Evolutionary conservation across 768 basidiomycete species (phyloP).

Genomic region (Rhodosporidiobolus sp.): DNA sequence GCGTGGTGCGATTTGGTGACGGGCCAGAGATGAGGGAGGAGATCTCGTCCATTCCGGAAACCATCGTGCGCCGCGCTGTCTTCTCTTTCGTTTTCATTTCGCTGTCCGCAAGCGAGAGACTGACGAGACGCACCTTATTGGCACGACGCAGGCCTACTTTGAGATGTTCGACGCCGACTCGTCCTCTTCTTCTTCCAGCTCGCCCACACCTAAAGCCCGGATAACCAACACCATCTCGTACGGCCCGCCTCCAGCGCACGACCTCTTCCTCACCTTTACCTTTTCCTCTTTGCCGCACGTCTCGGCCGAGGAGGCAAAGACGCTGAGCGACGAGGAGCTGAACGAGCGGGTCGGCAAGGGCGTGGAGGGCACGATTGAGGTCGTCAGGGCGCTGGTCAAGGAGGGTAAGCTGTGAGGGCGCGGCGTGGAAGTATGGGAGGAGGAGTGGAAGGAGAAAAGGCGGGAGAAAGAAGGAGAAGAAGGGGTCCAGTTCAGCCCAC

Average conservation of each 20-base stretch:
- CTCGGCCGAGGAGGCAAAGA: neutral
- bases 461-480: no score
- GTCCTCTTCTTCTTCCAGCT: neutral
- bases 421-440: no score
- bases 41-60: neutral
- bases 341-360: slow-evolving; percentile 21
- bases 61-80: slow-evolving; percentile 13
- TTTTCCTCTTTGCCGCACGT: slow-evolving; percentile 19
- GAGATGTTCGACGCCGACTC: neutral
- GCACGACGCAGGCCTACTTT: slow-evolving; percentile 12
- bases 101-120: neutral
- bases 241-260: slow-evolving; percentile 11
- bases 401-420: slow-evolving; percentile 17
- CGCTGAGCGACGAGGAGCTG: neutral
- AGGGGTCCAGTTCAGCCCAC: no score
- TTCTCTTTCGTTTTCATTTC: neutral
- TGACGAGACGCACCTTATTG: neutral
- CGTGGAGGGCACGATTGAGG: slow-evolving; percentile 10
- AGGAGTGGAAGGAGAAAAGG: no score
- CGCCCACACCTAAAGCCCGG: neutral
- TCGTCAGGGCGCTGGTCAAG: slow-evolving; percentile 10
- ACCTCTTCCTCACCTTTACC: slow-evolving; percentile 30
- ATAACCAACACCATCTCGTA: slow-evolving; percentile 34
- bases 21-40: slow-evolving; percentile 10
- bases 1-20: slow-evolving; percentile 7